Conservation (phyloP, 2,329 filamentous ascomycete genomes). For the Aspergillus oerlinghausenensis region DNA sequence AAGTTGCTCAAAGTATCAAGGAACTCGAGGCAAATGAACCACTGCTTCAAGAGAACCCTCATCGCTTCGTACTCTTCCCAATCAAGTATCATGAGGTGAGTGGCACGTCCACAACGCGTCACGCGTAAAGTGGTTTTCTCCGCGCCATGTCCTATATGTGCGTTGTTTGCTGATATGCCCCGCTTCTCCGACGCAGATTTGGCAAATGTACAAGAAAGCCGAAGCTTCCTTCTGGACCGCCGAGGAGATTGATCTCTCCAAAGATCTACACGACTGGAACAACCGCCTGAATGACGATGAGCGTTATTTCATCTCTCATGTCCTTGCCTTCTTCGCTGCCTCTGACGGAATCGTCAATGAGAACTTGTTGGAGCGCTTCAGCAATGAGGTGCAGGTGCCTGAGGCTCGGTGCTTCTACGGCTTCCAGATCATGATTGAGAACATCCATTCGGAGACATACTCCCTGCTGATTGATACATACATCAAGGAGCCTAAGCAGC, state of each 20-base stretch:
- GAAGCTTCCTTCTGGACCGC: slow-evolving; percentile 99
- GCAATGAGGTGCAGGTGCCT: slow-evolving; percentile 90
- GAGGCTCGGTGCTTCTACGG: slow-evolving; percentile 99
- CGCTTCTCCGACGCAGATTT: slow-evolving; percentile 61
- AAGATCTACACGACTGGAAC: slow-evolving; percentile 99
- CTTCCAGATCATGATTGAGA: slow-evolving; percentile 99
- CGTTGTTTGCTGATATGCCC: slow-evolving; percentile 34
- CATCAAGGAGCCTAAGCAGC: slow-evolving; percentile 95
- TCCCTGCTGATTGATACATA: slow-evolving; percentile 98
- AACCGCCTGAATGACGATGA: slow-evolving; percentile 95
- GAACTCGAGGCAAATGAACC: slow-evolving; percentile 77
- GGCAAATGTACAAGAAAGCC: slow-evolving; percentile 99
- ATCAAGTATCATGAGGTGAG: slow-evolving; percentile 99
- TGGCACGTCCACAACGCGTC: slow-evolving; percentile 48
- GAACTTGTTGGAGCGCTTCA: slow-evolving; percentile 98
- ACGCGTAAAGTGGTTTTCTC: slow-evolving; percentile 63
- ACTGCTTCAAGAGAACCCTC: slow-evolving; percentile 87
- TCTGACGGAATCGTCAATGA: slow-evolving; percentile 99
- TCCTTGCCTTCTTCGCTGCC: slow-evolving; percentile 97
- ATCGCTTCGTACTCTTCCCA: slow-evolving; percentile 95
- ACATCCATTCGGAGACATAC: slow-evolving; percentile 99
- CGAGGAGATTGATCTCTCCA: slow-evolving; percentile 98
- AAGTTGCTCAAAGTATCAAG: slow-evolving; percentile 53
- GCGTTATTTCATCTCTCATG: slow-evolving; percentile 96
- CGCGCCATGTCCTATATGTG: slow-evolving; percentile 8